phyloP scores from a whole-genome alignment of 306 rosid species.

The Delonix regia region DNA sequence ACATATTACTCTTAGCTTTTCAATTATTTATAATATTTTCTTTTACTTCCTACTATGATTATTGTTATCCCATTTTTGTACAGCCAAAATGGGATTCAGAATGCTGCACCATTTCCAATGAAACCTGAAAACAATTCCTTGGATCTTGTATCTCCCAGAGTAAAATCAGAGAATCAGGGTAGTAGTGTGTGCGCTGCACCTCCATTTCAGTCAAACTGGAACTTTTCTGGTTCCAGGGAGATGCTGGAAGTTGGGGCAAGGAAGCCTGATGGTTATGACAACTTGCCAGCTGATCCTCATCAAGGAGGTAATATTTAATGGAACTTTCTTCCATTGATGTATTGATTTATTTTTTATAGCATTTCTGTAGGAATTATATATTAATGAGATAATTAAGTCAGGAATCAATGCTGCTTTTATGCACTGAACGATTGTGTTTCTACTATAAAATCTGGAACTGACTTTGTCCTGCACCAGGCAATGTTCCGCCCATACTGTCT shows the following conservation, averaged over 20 bases:
- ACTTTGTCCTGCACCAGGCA: constrained; percentile 55
- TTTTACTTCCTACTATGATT: neutral
- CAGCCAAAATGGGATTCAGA: constrained; percentile 66
- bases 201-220: constrained; percentile 68
- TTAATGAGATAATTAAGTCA: constrained; percentile 28
- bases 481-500: constrained; percentile 50
- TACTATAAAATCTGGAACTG: constrained; percentile 47
- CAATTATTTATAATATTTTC: neutral
- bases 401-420: constrained; percentile 41
- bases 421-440: constrained; percentile 43
- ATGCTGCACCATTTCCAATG: constrained; percentile 50
- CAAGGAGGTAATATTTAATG: constrained; percentile 68
- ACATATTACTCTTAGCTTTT: neutral
- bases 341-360: neutral
- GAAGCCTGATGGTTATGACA: constrained; percentile 67
- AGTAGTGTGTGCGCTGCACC: constrained; percentile 57
- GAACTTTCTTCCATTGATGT: neutral
- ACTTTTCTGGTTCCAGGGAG: constrained; percentile 63
- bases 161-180: constrained; percentile 61
- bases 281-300: constrained; percentile 57
- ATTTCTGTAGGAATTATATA: constrained; percentile 25
- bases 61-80: constrained; percentile 31
- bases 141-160: constrained; percentile 85
- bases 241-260: constrained; percentile 65
- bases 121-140: constrained; percentile 59